Conservation (phyloP, 2,329 filamentous ascomycete species). For the Septoria linicola region DNA sequence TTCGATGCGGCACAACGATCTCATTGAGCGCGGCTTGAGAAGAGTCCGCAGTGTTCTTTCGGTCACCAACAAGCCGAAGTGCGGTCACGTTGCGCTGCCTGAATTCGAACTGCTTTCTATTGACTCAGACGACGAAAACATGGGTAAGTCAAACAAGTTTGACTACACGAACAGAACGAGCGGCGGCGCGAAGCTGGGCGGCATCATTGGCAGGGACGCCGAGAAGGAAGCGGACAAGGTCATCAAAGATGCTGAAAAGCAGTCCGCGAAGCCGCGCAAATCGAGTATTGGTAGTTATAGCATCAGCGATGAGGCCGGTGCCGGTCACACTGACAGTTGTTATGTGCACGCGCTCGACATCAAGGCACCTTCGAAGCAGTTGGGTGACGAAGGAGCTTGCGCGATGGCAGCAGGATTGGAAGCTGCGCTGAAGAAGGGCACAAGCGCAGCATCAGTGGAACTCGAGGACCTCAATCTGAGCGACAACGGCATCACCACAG, state of each 20-base stretch:
- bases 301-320: constrained; percentile 15
- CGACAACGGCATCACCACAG: constrained; percentile 46
- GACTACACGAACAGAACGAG: constrained; percentile 47
- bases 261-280: constrained; percentile 31
- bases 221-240: constrained; percentile 38
- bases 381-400: constrained; percentile 49
- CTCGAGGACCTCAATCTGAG: constrained; percentile 50
- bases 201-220: constrained; percentile 47
- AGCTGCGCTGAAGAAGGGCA: constrained; percentile 40
- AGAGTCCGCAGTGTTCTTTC: constrained; percentile 15
- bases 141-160: constrained; percentile 41
- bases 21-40: constrained; percentile 15
- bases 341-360: constrained; percentile 45
- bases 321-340: constrained; percentile 15
- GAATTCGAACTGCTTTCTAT: constrained; percentile 4
- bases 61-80: constrained; percentile 9
- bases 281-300: constrained; percentile 31
- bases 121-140: constrained; percentile 9
- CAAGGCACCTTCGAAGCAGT: constrained; percentile 45
- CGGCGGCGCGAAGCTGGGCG: constrained; percentile 47
- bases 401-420: constrained; percentile 46
- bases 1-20: constrained; percentile 2
- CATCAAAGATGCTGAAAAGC: constrained; percentile 33
- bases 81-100: constrained; percentile 5
- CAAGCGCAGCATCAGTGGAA: constrained; percentile 32